A percentile compares a stretch with the other conserved stretches of the same genome.
Conservation (phyloP, 805 yeast species). For the Brettanomyces nanus region DNA sequence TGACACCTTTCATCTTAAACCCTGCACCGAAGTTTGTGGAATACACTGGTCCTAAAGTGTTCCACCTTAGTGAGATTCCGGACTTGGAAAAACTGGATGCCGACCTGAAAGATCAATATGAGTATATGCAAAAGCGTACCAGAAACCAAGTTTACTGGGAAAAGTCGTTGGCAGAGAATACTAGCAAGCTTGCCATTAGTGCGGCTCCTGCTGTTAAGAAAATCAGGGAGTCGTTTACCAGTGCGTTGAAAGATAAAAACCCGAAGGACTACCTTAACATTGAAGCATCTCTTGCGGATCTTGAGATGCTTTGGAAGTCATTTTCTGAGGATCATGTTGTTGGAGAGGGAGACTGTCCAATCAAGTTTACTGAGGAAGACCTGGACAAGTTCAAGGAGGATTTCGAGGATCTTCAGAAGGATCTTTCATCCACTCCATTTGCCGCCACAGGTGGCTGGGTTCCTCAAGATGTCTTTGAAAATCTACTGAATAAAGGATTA, state of each 20-base stretch:
- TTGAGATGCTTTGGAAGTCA: slow-evolving; percentile 62
- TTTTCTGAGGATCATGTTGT: slow-evolving; percentile 53
- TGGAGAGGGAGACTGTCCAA: slow-evolving; percentile 44
- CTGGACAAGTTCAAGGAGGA: slow-evolving; percentile 48
- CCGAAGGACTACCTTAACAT: slow-evolving; percentile 55
- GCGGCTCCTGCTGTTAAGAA: slow-evolving; percentile 77
- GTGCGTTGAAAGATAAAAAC: slow-evolving; percentile 49
- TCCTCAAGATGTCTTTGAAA: slow-evolving; percentile 86
- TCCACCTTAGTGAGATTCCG: slow-evolving; percentile 66
- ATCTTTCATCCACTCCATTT: slow-evolving; percentile 66
- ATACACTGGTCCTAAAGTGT: slow-evolving; percentile 84
- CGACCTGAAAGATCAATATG: slow-evolving; percentile 68
- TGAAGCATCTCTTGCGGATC: slow-evolving; percentile 58
- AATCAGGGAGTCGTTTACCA: slow-evolving; percentile 54
- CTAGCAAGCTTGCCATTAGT: slow-evolving; percentile 64
- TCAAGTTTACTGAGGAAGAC: slow-evolving; percentile 50
- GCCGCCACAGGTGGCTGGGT: slow-evolving; percentile 93
- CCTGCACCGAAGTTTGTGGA: slow-evolving; percentile 77
- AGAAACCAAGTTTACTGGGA: slow-evolving; percentile 92
- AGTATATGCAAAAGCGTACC: slow-evolving; percentile 81
- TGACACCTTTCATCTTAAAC: slow-evolving; percentile 76
- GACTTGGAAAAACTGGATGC: slow-evolving; percentile 61
- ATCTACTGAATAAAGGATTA: slow-evolving; percentile 58
- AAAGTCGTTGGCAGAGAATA: slow-evolving; percentile 53
- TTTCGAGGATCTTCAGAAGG: slow-evolving; percentile 60